Evolutionary conservation across 192 early-diverging fungal genomes (phyloP), one percentile per base, ranked within the genome.

Genomic region (Lobulomyces angularis): DNA sequence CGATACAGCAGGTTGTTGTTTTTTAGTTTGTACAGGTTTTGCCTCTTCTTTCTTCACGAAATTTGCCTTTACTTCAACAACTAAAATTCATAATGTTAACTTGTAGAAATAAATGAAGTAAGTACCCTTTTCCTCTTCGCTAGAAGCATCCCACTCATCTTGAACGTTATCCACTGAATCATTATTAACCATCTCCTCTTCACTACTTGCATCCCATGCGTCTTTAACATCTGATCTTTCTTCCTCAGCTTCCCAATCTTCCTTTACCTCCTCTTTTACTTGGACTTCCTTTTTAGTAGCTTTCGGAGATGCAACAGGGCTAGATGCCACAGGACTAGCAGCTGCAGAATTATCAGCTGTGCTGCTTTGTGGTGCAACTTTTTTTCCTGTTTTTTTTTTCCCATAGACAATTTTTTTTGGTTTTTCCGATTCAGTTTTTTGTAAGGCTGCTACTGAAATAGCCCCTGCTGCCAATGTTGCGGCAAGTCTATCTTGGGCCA

Each of bases 381-480:
- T n/a, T n/a, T 32, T 46, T 26, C 22, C 32, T 8, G 29, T 88
- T 70, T 82, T 85, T 42, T 78, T 80, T 29, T 71, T 86, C 25
- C 60, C 62, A 37, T 88, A 88, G 6, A 87, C 71, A 37, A 77
- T 62, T 33, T 61, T 61, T 58, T 83, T 90, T 27, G 72, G 67
- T 43, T 79, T 78, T 8, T 58, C 61, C 16, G 61, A 54, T 14
- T 25, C 59, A 7, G 49, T 61, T 46, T 59, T 62, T 37, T 46
- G 51, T 8, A 84, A 61, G 46, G 71, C 83, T 28, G 67, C 80
- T 26, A 94, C 69, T 58, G 81, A 82, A 37, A 67, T 37, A 39
- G 74, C 63, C 19, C 90, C 90, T 5, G 86, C 69, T 12, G 77
- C 77, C 5, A 94, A 52, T 64, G 94, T 61, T 20, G 75, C 78